Percentiles rank a stretch among this genome's conserved stretches.
These are phyloP conservation scores for Yarrowia yakushimensis DNA, from an alignment of 805 yeast genomes.

Conservation along the genomic window DNA sequence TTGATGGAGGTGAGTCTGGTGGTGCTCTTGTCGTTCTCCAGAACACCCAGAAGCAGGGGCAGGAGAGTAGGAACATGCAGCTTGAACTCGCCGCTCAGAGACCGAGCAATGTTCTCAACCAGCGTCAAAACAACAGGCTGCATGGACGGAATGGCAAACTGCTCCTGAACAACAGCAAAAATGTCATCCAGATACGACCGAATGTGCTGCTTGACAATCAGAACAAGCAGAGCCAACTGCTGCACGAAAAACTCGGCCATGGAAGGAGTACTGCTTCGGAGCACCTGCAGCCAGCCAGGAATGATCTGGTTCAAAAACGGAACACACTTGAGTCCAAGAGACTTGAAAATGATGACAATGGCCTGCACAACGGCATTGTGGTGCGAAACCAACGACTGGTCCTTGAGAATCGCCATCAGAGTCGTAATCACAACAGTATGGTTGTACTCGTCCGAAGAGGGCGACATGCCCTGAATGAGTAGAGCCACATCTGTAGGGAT, in stretches of 20 bases:
- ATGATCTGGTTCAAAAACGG: conserved; percentile 83
- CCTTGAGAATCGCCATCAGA: conserved; percentile 76
- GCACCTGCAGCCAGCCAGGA: conserved; percentile 81
- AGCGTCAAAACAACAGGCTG: conserved; percentile 77
- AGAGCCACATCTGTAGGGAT: conserved; percentile 88
- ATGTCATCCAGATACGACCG: conserved; percentile 76
- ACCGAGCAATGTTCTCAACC: conserved; percentile 77
- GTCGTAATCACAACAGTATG: conserved; percentile 92
- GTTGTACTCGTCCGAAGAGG: conserved; percentile 83
- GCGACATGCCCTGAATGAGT: conserved; percentile 90
- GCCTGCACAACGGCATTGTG: conserved; percentile 95
- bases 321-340: conserved; percentile 83
- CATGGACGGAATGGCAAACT: conserved; percentile 57
- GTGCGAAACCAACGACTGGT: conserved; percentile 76
- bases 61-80: conserved; percentile 73
- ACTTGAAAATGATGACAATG: conserved; percentile 83
- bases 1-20: conserved; percentile 55
- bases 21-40: conserved; percentile 55
- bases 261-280: conserved; percentile 67
- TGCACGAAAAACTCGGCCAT: conserved; percentile 85
- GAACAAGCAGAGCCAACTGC: conserved; percentile 73
- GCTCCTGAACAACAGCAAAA: conserved; percentile 70
- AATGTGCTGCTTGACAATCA: conserved; percentile 85
- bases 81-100: conserved; percentile 90
- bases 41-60: conserved; percentile 67